A percentile compares a stretch with the other conserved stretches of the same genome.
Evolutionary conservation across 768 basidiomycete species (phyloP).

Genomic region (Tephrocybe sp.): DNA sequence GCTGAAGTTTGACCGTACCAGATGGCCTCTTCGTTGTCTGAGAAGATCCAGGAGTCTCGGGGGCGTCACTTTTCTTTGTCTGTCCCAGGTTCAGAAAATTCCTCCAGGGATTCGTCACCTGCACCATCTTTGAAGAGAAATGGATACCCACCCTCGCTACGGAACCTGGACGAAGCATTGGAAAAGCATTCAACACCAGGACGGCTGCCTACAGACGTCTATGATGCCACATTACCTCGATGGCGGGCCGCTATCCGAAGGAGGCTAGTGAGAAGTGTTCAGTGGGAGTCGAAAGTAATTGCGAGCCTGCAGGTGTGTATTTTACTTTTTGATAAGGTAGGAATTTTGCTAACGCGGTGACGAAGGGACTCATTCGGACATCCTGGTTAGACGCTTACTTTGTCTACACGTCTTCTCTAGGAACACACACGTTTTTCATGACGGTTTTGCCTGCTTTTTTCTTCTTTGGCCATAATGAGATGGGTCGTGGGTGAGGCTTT

Average conservation of each 20-base stretch:
- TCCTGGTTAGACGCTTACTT: constrained; percentile 80
- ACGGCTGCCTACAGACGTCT: constrained; percentile 48
- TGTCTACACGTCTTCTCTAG: constrained; percentile 76
- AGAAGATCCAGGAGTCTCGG: constrained; percentile 9
- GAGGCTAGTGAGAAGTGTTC: constrained; percentile 48
- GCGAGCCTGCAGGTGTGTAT: constrained; percentile 71
- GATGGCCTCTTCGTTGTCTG: constrained; percentile 7
- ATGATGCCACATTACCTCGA: constrained; percentile 56
- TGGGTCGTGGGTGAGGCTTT: constrained; percentile 66
- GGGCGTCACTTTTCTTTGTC: constrained; percentile 29
- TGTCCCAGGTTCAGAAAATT: constrained; percentile 28
- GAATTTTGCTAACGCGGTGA: not conserved
- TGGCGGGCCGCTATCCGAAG: constrained; percentile 67
- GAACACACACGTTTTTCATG: constrained; percentile 94
- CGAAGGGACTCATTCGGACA: constrained; percentile 51
- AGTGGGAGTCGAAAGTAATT: constrained; percentile 57
- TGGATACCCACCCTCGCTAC: constrained; percentile 12
- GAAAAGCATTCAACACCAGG: constrained; percentile 22
- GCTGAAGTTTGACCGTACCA: not conserved
- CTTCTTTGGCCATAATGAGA: constrained; percentile 78
- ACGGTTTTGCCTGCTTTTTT: constrained; percentile 79
- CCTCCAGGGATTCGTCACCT: constrained; percentile 33
- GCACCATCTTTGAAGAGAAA: constrained; percentile 19
- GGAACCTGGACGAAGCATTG: constrained; percentile 4
- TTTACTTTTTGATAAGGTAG: constrained; percentile 11